A percentile compares a stretch with the other conserved stretches of the same genome.
Evolutionary conservation across 2,329 filamentous ascomycete species (phyloP).

Genomic region (Rhynchosporium graminicola): DNA sequence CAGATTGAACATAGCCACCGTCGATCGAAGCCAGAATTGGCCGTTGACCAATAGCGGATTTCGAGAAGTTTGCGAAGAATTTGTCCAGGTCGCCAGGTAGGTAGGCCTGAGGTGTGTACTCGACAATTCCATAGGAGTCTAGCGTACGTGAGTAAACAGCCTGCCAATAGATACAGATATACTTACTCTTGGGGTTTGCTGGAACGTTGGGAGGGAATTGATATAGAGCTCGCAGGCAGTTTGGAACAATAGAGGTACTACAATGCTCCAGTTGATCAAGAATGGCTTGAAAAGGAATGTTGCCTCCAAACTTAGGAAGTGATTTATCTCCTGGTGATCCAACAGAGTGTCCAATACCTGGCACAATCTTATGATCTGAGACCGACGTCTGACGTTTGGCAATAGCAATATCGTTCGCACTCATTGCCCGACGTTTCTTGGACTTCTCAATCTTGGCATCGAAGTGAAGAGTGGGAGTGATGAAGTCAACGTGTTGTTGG

Average conservation of each 20-base stretch:
- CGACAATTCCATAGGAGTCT: constrained; percentile 54
- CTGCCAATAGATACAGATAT: not conserved
- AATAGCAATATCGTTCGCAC: constrained; percentile 5
- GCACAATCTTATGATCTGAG: constrained; percentile 14
- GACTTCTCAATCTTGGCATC: constrained; percentile 25
- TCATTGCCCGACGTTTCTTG: constrained; percentile 20
- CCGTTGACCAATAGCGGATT: constrained; percentile 45
- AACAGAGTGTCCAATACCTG: constrained; percentile 48
- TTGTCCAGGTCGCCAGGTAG: constrained; percentile 50
- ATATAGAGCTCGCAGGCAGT: constrained; percentile 25
- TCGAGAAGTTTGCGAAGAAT: constrained; percentile 49
- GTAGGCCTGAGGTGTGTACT: constrained; percentile 54
- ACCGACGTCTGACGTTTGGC: constrained; percentile 6
- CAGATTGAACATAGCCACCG: constrained; percentile 48
- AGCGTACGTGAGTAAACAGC: constrained; percentile 1
- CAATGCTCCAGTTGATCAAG: constrained; percentile 30
- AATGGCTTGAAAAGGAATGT: constrained; percentile 19
- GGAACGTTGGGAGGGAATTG: constrained; percentile 2
- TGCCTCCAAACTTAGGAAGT: constrained; percentile 39
- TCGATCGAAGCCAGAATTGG: constrained; percentile 51
- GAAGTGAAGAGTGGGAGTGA: constrained; percentile 27
- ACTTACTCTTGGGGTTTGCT: constrained; percentile 8
- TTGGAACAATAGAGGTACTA: constrained; percentile 21
- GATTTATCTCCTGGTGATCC: constrained; percentile 39
- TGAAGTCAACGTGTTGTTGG: constrained; percentile 25